phyloP scores from a whole-genome alignment of 2,329 filamentous ascomycete genomes.

The Ambrosiella xylebori region DNA sequence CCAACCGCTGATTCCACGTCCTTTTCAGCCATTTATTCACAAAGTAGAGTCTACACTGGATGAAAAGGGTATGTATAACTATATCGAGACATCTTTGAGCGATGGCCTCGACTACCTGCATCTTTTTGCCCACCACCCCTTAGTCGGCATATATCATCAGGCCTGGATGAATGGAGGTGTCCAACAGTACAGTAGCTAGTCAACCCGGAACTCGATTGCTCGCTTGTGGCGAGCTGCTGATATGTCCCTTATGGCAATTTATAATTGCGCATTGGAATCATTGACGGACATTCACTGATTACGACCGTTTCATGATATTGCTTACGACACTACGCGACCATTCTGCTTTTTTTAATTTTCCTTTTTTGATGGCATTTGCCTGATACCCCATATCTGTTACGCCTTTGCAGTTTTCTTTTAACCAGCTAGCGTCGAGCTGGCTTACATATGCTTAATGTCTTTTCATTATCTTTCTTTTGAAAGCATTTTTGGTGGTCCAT shows the following conservation, averaged over 20 bases:
- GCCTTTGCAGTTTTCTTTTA: not conserved
- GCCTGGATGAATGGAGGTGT: not conserved
- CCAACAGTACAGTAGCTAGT: not conserved
- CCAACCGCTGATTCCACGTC: too few species aligned
- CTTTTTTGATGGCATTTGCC: not conserved
- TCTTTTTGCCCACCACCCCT: too few species aligned
- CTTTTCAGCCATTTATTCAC: too few species aligned
- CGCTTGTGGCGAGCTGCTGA: not conserved
- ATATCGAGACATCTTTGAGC: too few species aligned
- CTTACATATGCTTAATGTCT: not conserved
- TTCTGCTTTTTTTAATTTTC: not conserved
- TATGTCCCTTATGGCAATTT: not conserved
- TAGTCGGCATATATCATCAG: not conserved
- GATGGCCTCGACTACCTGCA: too few species aligned
- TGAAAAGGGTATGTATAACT: too few species aligned
- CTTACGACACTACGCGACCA: not conserved
- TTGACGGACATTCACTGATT: not conserved
- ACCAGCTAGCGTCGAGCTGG: not conserved
- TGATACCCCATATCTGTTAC: not conserved
- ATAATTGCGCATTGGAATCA: not conserved
- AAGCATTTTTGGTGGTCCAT: not conserved
- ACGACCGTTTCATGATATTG: not conserved
- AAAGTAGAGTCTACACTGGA: too few species aligned
- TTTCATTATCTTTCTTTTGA: not conserved
- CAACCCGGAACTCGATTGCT: not conserved